Base-by-base conservation (phyloP, 2,329 filamentous ascomycete species). In the Xylariaceae sp. region DNA sequence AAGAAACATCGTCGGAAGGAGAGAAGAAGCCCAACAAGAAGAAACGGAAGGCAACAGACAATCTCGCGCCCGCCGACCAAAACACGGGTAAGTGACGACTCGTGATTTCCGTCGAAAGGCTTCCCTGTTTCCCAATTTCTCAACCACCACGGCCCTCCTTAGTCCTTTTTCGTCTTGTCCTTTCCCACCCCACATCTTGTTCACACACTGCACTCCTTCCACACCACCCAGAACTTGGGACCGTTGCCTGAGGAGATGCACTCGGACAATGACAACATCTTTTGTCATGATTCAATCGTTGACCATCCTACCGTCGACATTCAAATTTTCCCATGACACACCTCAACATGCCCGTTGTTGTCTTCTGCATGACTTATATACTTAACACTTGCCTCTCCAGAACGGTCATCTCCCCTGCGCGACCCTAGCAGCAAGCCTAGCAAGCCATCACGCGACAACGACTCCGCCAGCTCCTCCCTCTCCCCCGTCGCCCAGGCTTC, bases 1-100 rank as follows among this genome's bases (percentile, higher is more conserved):
- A 65, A 75, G 60, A 74, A 65, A 65, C 75, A 11, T 44, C 49
- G 67, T 62, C 67, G 53, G 63, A 75, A 46, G 75, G 68, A 27
- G 78, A 80, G 40, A 74, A 74, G 53, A 81, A 81, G 61, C 71
- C 75, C 19, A 90, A 91, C 67, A 78, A 86, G 57, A 90, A 89
- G 76, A 90, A 89, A 73, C 84, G 87, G 66, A 90, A 90, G 70
- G 87, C 86, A 19, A 74, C 80, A 7, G 82, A 85, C 50, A 75
- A 68, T 47, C 71, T 80, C 31, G 74, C 74, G 51, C 76, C 81
- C 9, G 81, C 78, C 52, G 82, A 87, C 54, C 67, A 57, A 5
- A 62, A 62, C 45, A 57, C 47, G 22, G 63, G 65, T 67, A 51
- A 58, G 63, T 59, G 14, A 9, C 18, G 19, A 14, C 31, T 27